phyloP scores from a whole-genome alignment of 2,329 filamentous ascomycete genomes.

The Arachnomyces sp. region DNA sequence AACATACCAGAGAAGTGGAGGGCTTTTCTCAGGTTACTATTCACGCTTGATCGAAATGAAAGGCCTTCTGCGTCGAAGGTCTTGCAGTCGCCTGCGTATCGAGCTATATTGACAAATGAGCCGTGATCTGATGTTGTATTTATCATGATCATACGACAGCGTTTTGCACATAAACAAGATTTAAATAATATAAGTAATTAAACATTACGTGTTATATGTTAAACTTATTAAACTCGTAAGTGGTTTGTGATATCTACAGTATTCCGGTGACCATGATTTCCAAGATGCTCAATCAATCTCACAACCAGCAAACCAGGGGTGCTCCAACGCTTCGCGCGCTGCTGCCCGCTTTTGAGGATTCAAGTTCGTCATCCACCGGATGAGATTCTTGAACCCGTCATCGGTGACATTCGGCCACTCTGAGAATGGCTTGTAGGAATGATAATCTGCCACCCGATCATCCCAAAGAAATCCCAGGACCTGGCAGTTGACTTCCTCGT shows the following conservation, averaged over 20 bases:
- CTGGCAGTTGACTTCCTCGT: slow-evolving; percentile 24
- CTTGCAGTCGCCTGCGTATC: slow-evolving; percentile 7
- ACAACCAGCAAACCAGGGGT: slow-evolving; percentile 20
- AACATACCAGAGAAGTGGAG: slow-evolving; percentile 7
- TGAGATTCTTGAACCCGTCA: slow-evolving; percentile 21
- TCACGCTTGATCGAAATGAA: slow-evolving; percentile 8
- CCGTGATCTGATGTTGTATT: no score
- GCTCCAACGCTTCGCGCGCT: slow-evolving; percentile 21
- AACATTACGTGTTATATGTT: no score
- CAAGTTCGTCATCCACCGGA: slow-evolving; percentile 21
- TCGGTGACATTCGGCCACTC: slow-evolving; percentile 23
- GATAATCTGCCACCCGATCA: slow-evolving; percentile 21
- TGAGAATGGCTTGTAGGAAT: slow-evolving; percentile 26
- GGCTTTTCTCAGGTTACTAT: slow-evolving; percentile 5
- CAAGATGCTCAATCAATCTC: slow-evolving; percentile 1
- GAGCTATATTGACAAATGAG: slow-evolving; percentile 7
- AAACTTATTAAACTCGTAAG: no score
- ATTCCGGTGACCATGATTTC: no score
- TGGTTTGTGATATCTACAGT: no score
- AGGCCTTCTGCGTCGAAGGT: slow-evolving; percentile 8
- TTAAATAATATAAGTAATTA: no score
- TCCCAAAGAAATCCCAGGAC: slow-evolving; percentile 28
- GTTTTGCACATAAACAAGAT: no score
- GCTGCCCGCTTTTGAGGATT: slow-evolving; percentile 23
- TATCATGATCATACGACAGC: no score